Base-by-base conservation (phyloP, 192 early-diverging fungal species). In the Entomortierella chlamydospora region DNA sequence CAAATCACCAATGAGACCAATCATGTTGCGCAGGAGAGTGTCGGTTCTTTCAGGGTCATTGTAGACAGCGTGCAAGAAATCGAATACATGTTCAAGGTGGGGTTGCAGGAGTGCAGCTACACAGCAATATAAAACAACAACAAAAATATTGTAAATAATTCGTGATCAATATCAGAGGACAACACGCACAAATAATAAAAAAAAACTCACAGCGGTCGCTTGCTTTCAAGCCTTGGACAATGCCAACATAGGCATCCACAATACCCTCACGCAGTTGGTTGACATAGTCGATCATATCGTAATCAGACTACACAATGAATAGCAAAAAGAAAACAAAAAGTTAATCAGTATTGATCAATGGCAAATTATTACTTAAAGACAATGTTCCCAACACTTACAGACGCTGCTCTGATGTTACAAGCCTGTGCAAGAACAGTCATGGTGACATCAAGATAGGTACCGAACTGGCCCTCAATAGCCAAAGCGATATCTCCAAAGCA, bases 401-500 rank as follows among this genome's bases (percentile, higher is more conserved):
- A 69, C 42, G 73, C 83, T 15, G 91, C 88, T 71, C 90, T 86
- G 79, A 93, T 89, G 41, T 70, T 85, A 73, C 89, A 89, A 9
- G 97, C 95, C 54, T 95, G 92, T 28, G 89, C 84, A n/a, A 99
- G 86, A n/a, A 97, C 91, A 57, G 81, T 82, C 94, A 99, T 95
- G 22, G 92, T 88, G 2, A 93, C 85, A 41, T 95, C 90, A 25
- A 99, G 72, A 83, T 93, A 98, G 6, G 70, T 68, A 61, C 90
- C 93, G 81, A 99, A 99, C 63, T 86, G 80, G 5, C 89, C 92
- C 26, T 96, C 93, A 70, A 98, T 94, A 2, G 97, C 97, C 47
- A 98, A 80, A n/a, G 97, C 97, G 82, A 99, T 93, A 83, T 99
- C 98, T 45, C 98, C 98, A 87, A 99, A 97, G 83, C 92, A 93